These are phyloP conservation scores for Aureobasidium sp. DNA, from an alignment of 2,329 filamentous ascomycete species.

Conservation along the genomic window DNA sequence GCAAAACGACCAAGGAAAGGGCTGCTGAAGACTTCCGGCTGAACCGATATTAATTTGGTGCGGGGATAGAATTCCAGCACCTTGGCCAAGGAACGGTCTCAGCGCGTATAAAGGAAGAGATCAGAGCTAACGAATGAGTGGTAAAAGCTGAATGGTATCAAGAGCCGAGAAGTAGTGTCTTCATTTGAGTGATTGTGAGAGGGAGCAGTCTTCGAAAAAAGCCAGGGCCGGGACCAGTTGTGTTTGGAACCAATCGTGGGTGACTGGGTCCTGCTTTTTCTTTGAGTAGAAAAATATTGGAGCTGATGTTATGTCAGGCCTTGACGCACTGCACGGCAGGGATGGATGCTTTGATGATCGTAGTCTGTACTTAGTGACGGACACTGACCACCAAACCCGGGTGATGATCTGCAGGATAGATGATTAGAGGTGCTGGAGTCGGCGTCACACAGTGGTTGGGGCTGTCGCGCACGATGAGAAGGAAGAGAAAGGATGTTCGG, in stretches of 20 bases:
- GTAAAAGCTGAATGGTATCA: constrained; percentile 7
- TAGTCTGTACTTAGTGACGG: constrained; percentile 13
- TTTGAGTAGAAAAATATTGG: not conserved
- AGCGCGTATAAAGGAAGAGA: not conserved
- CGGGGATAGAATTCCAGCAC: constrained; percentile 14
- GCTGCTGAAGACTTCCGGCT: constrained; percentile 9
- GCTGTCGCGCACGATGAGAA: constrained; percentile 2
- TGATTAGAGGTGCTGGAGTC: constrained; percentile 3
- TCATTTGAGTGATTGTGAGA: not conserved
- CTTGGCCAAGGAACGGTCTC: constrained; percentile 13
- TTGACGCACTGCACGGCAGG: constrained; percentile 16
- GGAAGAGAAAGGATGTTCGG: constrained; percentile 11
- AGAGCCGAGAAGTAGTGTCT: constrained; percentile 11
- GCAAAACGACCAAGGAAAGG: not conserved
- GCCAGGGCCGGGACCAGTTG: not conserved
- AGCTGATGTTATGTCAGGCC: constrained; percentile 3
- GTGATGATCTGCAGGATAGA: constrained; percentile 13
- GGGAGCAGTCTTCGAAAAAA: not conserved
- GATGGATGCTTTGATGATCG: constrained; percentile 15
- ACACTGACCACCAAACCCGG: constrained; percentile 9
- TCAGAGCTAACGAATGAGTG: constrained; percentile 7
- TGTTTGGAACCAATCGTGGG: constrained; percentile 1
- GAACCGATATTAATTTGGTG: constrained; percentile 16
- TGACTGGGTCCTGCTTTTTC: not conserved
- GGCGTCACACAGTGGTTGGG: constrained; percentile 14